These are phyloP conservation scores for Asterionellopsis glacialis DNA, from an alignment of 108 stramenopile genomes.

Conservation along the genomic window DNA sequence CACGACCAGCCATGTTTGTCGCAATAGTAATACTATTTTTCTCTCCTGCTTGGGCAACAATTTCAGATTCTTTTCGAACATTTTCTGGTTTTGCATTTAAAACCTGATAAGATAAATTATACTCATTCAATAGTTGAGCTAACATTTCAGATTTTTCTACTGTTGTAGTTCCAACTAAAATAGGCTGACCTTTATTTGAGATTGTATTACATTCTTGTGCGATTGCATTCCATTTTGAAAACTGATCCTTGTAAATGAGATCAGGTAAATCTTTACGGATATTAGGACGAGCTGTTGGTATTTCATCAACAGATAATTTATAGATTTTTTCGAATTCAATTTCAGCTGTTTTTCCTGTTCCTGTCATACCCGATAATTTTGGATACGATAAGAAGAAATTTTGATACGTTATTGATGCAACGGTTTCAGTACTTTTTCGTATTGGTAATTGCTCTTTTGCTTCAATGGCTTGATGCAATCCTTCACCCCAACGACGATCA, in stretches of 20 bases:
- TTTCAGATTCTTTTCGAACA: no score
- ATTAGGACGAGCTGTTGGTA: slow-evolving; percentile 16
- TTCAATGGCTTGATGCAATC: slow-evolving; percentile 26
- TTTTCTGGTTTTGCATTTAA: no score
- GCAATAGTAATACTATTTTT: no score
- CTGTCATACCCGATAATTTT: slow-evolving; percentile 24
- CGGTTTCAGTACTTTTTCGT: slow-evolving; percentile 20
- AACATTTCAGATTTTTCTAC: no score
- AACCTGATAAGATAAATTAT: no score
- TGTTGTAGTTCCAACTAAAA: no score
- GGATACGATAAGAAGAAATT: slow-evolving; percentile 25
- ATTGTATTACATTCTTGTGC: no score
- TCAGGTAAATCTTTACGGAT: slow-evolving; percentile 17
- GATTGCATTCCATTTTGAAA: slow-evolving; percentile 26
- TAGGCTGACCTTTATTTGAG: no score
- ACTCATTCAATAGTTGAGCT: no score
- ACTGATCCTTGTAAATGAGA: slow-evolving; percentile 21
- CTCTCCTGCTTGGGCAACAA: no score
- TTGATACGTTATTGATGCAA: slow-evolving; percentile 21
- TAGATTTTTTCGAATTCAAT: slow-evolving; percentile 31
- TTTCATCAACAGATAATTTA: slow-evolving; percentile 18
- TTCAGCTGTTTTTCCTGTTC: slow-evolving; percentile 24
- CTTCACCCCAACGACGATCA: slow-evolving; percentile 24
- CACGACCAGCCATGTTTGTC: no score
- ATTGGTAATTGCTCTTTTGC: slow-evolving; percentile 25